These are phyloP conservation scores for Hyphodiscus hymeniophilus DNA, from an alignment of 495 filamentous ascomycete species.

Conservation along the genomic window DNA sequence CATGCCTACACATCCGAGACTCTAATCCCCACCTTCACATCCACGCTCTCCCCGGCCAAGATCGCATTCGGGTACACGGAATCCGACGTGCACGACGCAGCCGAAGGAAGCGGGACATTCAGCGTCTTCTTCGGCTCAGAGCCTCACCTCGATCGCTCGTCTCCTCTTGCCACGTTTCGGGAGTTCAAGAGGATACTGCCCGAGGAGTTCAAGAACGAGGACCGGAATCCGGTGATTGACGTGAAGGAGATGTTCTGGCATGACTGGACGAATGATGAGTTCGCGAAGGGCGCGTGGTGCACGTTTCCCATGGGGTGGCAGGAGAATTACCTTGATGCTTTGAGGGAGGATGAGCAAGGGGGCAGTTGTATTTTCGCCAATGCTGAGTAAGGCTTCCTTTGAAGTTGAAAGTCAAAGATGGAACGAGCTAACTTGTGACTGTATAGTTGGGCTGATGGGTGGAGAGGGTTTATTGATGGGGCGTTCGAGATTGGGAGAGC, in stretches of 20 bases:
- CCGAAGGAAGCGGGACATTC: slow-evolving; percentile 1
- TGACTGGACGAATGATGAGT: slow-evolving; percentile 6
- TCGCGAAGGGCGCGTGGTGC: slow-evolving; percentile 4
- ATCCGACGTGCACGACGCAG: not conserved
- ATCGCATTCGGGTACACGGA: slow-evolving; percentile 2
- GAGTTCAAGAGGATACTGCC: slow-evolving; percentile 1
- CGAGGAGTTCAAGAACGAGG: slow-evolving; percentile 1
- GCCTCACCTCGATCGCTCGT: not conserved
- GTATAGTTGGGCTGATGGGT: slow-evolving; percentile 5
- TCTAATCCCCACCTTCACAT: slow-evolving; percentile 1
- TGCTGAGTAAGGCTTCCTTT: not conserved
- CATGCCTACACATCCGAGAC: slow-evolving; percentile 1
- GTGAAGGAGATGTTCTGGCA: slow-evolving; percentile 6
- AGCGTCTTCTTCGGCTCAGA: slow-evolving; percentile 2
- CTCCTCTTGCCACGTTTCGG: not conserved
- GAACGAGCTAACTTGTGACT: not conserved
- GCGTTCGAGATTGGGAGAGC: not conserved
- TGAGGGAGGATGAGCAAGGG: not conserved
- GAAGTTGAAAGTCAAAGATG: not conserved
- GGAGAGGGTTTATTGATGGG: slow-evolving; percentile 5
- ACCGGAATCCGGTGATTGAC: not conserved
- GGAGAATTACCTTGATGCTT: not conserved
- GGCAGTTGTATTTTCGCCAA: not conserved
- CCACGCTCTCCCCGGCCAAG: not conserved
- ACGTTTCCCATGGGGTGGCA: not conserved